Base-by-base conservation (phyloP, 176 grass and related monocot genomes). In the Eleusine coracana region DNA sequence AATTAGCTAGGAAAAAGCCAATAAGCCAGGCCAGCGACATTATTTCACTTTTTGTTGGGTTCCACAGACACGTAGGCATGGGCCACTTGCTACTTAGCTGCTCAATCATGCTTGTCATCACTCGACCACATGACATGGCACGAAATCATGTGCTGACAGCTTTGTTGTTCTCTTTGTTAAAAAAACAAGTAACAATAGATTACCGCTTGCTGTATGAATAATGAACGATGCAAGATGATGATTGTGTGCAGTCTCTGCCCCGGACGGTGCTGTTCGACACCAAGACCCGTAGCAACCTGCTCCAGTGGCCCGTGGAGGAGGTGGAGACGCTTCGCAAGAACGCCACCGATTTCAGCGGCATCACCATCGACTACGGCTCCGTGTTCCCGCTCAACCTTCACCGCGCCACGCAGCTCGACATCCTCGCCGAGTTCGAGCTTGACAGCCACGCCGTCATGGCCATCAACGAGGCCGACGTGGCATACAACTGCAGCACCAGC, bases 241-340 rank as follows among this genome's bases (percentile, higher is more conserved):
- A 25, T 25, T 25, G 25, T 25, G 25, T 25, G 25, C 25, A 25
- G 25, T 80, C 70, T 1, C 61, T 93, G 45, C 96, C 96, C 34
- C 84, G 96, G 5, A 98, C 88, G 3, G 96, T 98, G 34, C 81
- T 91, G 16, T 89, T 98, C n/a, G 96, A 98, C 73, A 69, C 81
- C 18, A 95, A 95, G 81, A 95, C 96, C 1, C 75, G 82, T 39
- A 85, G 68, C 82, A 91, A 98, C 88, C 87, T 98, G 14, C 77
- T 98, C 11, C 96, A 98, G 44, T 98, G 96, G 96, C 96, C 96
- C 4, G 96, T 98, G 0, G 81, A 89, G 52, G 95, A 97, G 63
- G 75, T 92, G 14, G 92, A 95, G 38, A 87, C 77, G 18, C 80
- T 98, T 27, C 86, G 96, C 29, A 73, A 39, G 10, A 93, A 89